Base-by-base conservation (phyloP, 2,329 filamentous ascomycete species). In the Clonostachys chloroleuca region DNA sequence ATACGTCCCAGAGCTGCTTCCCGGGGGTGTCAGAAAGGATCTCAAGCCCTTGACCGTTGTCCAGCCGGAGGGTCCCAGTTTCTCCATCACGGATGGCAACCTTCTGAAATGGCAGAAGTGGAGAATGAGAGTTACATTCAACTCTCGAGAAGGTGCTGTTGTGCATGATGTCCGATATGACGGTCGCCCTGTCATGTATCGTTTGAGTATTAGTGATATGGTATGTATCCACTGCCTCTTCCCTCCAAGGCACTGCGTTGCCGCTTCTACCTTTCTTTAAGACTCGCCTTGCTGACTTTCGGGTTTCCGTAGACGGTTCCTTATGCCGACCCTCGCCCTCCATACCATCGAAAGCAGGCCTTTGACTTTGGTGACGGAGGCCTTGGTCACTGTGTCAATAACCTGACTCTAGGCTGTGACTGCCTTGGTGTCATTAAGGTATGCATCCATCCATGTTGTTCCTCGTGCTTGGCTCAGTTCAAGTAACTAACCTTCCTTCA, bases 341-440 rank as follows among this genome's bases (percentile, higher is more conserved):
- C 83, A 0, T 87, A 78, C 57, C 81, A 82, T 16, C 73, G 83
- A 18, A 88, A 88, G 58, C 78, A 80, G 14, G 85, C 84, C 0
- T 88, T 89, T 52, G 85, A 89, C 54, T 78, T 87, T 49, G 85
- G 85, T 2, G 82, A 87, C 48, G 81, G 78, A 24, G 84, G 83
- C 12, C 77, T 79, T 5, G 84, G 84, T 1, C 73, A 80, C 51
- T 80, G 74, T 44, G 80, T 83, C 17, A 88, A 88, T 61, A 86
- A 86, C 49, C 70, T 89, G 2, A 67, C 69, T 2, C 70, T 87
- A 1, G 84, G 84, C 8, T 87, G 84, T 48, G 84, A 87, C 56
- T 84, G 84, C 53, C 71, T 89, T 0, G 86, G 86, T 6, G 71
- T 78, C 1, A 86, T 86, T 59, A 67, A 65, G 54, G 60, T 58